These are phyloP conservation scores for Colletotrichum sp. DNA, from an alignment of 2,329 filamentous ascomycete genomes.

Conservation along the genomic window DNA sequence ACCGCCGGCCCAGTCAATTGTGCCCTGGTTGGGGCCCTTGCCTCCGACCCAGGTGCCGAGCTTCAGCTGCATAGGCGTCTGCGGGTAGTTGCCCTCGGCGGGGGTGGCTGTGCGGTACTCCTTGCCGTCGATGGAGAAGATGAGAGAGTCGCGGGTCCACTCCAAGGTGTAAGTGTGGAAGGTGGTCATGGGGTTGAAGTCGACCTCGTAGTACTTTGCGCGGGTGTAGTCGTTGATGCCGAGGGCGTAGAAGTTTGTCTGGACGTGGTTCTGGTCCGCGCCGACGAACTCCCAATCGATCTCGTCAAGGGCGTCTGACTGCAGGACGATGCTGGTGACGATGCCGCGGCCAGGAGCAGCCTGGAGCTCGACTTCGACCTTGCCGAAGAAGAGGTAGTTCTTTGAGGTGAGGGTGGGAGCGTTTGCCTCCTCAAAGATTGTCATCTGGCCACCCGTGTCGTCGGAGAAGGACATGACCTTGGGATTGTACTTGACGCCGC, in stretches of 20 bases:
- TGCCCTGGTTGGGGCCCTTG: slow-evolving; percentile 55
- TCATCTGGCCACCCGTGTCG: slow-evolving; percentile 52
- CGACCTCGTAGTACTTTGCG: slow-evolving; percentile 53
- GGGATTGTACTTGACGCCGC: slow-evolving; percentile 45
- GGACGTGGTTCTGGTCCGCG: slow-evolving; percentile 33
- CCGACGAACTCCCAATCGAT: slow-evolving; percentile 54
- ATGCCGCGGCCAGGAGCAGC: slow-evolving; percentile 54
- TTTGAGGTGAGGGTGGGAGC: slow-evolving; percentile 49
- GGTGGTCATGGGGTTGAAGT: slow-evolving; percentile 37
- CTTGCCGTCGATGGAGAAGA: slow-evolving; percentile 63
- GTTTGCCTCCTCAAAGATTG: slow-evolving; percentile 49
- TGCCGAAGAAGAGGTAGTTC: slow-evolving; percentile 60
- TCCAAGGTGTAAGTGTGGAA: slow-evolving; percentile 72
- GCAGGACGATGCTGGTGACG: slow-evolving; percentile 53
- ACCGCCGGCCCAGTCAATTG: slow-evolving; percentile 72
- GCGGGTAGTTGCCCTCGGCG: slow-evolving; percentile 64
- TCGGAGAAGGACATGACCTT: slow-evolving; percentile 39
- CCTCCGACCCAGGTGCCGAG: slow-evolving; percentile 63
- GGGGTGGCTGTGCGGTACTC: slow-evolving; percentile 52
- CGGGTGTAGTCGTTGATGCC: slow-evolving; percentile 59
- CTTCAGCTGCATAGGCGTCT: slow-evolving; percentile 73
- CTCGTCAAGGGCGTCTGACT: slow-evolving; percentile 58
- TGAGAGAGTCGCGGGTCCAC: slow-evolving; percentile 65
- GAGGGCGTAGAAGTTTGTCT: slow-evolving; percentile 61
- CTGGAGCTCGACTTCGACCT: slow-evolving; percentile 50